phyloP scores from a whole-genome alignment of 23 red algal genomes.

The Pyropia yezoensis region DNA sequence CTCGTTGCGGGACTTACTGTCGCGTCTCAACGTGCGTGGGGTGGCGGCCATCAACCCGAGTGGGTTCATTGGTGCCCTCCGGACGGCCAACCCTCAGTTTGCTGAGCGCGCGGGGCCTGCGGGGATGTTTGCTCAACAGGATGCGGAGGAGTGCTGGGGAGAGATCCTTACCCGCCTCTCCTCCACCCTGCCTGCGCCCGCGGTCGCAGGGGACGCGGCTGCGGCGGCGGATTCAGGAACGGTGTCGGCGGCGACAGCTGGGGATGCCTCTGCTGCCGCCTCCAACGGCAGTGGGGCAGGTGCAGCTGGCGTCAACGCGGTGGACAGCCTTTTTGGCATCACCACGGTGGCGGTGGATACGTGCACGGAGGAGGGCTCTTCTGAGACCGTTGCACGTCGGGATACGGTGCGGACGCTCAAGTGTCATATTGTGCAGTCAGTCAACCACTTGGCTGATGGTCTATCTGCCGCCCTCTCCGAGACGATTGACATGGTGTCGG shows the following conservation, averaged over 20 bases:
- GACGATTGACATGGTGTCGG: conserved; percentile 69
- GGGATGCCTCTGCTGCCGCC: background rate
- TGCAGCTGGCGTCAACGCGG: conserved; percentile 7
- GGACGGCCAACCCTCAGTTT: conserved; percentile 84
- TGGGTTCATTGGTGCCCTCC: conserved; percentile 44
- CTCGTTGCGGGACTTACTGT: conserved; percentile 29
- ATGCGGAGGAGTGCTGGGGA: conserved; percentile 93
- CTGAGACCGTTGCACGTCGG: conserved; percentile 18
- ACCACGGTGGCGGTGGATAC: conserved; percentile 43
- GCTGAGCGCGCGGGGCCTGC: conserved; percentile 34
- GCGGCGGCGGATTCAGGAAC: conserved; percentile 3
- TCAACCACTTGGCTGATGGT: conserved; percentile 73
- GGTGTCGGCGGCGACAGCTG: background rate
- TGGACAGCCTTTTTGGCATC: conserved; percentile 78
- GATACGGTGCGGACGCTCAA: conserved; percentile 58
- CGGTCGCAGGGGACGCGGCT: background rate
- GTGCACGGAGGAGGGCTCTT: conserved; percentile 41
- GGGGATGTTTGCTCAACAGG: conserved; percentile 87
- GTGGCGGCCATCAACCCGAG: conserved; percentile 37
- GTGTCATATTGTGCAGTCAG: conserved; percentile 73
- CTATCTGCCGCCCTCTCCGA: conserved; percentile 67
- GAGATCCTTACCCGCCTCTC: conserved; percentile 46
- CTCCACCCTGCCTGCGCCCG: conserved; percentile 7
- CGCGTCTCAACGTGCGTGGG: conserved; percentile 4
- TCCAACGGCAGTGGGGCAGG: background rate